A percentile compares a stretch with the other conserved stretches of the same genome.
These are phyloP conservation scores for Simplicillium aogashimaense DNA, from an alignment of 2,329 filamentous ascomycete species.

Conservation along the genomic window DNA sequence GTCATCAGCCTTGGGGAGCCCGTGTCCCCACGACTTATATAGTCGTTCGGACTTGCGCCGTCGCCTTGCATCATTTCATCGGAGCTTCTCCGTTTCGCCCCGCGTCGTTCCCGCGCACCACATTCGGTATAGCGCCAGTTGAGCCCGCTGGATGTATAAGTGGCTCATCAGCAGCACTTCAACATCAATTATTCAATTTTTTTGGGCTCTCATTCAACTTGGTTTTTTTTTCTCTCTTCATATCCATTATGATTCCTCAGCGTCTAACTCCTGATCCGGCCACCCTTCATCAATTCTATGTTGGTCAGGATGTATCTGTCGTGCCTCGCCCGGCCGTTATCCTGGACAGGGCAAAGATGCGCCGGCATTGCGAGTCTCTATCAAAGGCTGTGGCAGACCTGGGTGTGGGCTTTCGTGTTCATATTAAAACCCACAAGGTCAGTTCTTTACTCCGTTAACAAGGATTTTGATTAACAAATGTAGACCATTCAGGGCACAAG, in stretches of 20 bases:
- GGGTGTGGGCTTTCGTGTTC: constrained; percentile 45
- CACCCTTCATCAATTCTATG: constrained; percentile 13
- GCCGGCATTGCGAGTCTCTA: constrained; percentile 48
- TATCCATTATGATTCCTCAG: constrained; percentile 9
- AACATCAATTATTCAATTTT: neutral
- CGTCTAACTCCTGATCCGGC: constrained; percentile 6
- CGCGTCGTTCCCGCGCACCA: neutral
- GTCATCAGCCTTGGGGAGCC: too few relatives aligned
- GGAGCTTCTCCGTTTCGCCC: too few relatives aligned
- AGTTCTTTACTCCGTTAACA: accelerated
- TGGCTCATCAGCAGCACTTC: neutral
- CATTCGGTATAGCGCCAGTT: neutral
- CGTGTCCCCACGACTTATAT: constrained; percentile 4
- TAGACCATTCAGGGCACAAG: constrained; percentile 45
- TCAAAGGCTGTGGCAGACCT: constrained; percentile 36
- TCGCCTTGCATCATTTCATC: neutral
- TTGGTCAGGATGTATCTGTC: constrained; percentile 14
- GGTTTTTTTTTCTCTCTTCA: neutral
- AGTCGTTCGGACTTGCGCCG: too few relatives aligned
- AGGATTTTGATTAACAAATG: accelerated
- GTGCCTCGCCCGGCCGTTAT: constrained; percentile 46
- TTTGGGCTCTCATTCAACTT: neutral
- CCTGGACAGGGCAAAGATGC: constrained; percentile 42
- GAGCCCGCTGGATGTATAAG: neutral
- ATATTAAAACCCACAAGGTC: constrained; percentile 60